phyloP scores from a whole-genome alignment of 306 rosid species.

The Corylus americana region DNA sequence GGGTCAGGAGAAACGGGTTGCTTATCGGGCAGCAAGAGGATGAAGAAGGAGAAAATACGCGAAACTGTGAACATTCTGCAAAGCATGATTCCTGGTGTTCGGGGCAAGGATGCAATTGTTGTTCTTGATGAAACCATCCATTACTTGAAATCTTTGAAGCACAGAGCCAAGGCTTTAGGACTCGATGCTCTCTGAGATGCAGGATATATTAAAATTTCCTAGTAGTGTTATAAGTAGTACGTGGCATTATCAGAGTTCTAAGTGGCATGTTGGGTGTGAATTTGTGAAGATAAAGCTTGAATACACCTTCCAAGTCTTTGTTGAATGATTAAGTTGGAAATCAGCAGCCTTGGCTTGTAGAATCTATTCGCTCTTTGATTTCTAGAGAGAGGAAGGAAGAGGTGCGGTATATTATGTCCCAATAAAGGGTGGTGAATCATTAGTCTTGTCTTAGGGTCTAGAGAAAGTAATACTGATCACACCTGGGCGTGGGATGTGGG shows the following conservation, averaged over 20 bases:
- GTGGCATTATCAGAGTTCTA: constrained; percentile 20
- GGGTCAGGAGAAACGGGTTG: constrained; percentile 43
- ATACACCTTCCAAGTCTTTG: constrained; percentile 16
- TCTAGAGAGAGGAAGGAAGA: constrained; percentile 23
- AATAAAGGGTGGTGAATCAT: constrained; percentile 49
- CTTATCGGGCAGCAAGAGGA: constrained; percentile 47
- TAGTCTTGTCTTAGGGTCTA: constrained; percentile 51
- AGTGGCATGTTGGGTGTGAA: background rate
- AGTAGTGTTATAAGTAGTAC: constrained; percentile 18
- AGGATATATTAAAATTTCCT: background rate
- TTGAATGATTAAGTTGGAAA: constrained; percentile 37
- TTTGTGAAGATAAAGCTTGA: constrained; percentile 21
- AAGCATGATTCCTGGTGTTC: constrained; percentile 72
- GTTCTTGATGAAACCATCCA: constrained; percentile 85
- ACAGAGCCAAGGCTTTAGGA: constrained; percentile 61
- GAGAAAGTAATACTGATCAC: constrained; percentile 59
- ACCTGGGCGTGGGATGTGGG: constrained; percentile 49
- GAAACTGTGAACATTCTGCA: constrained; percentile 70
- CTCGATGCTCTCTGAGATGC: constrained; percentile 44
- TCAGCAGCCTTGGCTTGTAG: constrained; percentile 31
- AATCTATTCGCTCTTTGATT: constrained; percentile 23
- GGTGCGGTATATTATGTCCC: constrained; percentile 27
- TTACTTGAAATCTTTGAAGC: constrained; percentile 71
- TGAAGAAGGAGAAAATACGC: constrained; percentile 69
- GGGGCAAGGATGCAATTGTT: constrained; percentile 63